These are phyloP conservation scores for Arxiozyma slooffiae DNA, from an alignment of 1,139 yeast genomes.

Conservation along the genomic window DNA sequence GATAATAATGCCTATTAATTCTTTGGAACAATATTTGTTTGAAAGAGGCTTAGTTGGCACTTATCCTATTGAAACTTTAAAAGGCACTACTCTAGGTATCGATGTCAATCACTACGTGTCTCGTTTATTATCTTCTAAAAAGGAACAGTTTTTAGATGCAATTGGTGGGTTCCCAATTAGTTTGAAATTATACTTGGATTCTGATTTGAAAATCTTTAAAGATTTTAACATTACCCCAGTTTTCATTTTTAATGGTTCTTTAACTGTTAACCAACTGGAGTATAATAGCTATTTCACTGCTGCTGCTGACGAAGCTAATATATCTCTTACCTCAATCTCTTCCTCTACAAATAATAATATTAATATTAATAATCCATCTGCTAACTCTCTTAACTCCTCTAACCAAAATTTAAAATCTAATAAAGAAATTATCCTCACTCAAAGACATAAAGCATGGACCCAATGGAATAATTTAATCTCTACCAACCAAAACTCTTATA, in stretches of 20 bases:
- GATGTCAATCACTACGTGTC: constrained; percentile 74
- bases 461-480: constrained; percentile 25
- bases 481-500: constrained; percentile 28
- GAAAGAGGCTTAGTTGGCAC: constrained; percentile 59
- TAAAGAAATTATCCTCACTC: constrained; percentile 13
- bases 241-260: constrained; percentile 59
- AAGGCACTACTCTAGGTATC: constrained; percentile 67
- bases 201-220: constrained; percentile 53
- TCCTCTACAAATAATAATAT: not conserved
- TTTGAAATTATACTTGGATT: constrained; percentile 46
- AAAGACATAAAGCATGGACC: constrained; percentile 32
- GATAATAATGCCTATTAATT: constrained; percentile 40
- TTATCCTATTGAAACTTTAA: constrained; percentile 55
- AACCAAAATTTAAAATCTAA: constrained; percentile 5
- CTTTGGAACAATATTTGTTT: constrained; percentile 61
- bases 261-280: constrained; percentile 28
- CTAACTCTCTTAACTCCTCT: not conserved
- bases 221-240: constrained; percentile 62
- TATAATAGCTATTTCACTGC: constrained; percentile 19
- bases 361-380: not conserved
- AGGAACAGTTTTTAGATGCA: constrained; percentile 67
- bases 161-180: constrained; percentile 76
- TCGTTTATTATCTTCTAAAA: constrained; percentile 50
- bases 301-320: constrained; percentile 18
- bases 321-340: constrained; percentile 4